Evolutionary conservation across 768 basidiomycete genomes (phyloP), one percentile per base, ranked within the genome.

Genomic region (Pleurotus platypus): DNA sequence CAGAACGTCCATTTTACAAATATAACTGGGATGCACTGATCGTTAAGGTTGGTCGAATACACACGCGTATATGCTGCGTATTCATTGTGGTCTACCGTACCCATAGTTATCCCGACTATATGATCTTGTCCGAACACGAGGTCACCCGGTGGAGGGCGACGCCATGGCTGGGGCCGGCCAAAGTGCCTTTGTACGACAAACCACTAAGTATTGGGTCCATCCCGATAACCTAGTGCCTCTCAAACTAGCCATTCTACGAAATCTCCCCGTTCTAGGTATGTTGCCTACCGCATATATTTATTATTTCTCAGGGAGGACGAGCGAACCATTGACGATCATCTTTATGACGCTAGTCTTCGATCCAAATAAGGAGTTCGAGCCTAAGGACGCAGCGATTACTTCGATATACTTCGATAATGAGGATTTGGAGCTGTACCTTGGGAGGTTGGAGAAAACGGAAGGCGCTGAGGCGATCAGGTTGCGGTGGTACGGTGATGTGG

Each of bases 181-280:
- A 75, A 97, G 91, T 62, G 97, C 96, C 1, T 99, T 99, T 66
- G 92, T 98, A n/a, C 75, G 97, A 40, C 94, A 97, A 72, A 99
- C 97, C 35, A 98, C 97, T 9, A 99, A 99, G 69, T 99, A 99
- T 66, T 99, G 97, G 97, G 96, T 92, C 2, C 96, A 98, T 69
- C 90, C 89, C 1, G 96, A 98, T 69, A 98, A 98, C 67, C 82
- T 97, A 39, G 89, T 98, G 22, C 87, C 92, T 12, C 79, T 98
- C 56, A 98, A 99, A 72, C 72, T 99, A 46, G 92, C 94, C 13
- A 94, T 99, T 66, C 73, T 99, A 63, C 83, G 89, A 62, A 85
- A 98, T 68, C 77, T 99, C 4, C 97, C 97, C 22, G 97, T 99
- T 1, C 78, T 99, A 43, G 95, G 95, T 95, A 57, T 27, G 63